A percentile compares a stretch with the other conserved stretches of the same genome.
Evolutionary conservation across 306 rosid genomes (phyloP).

Genomic region (Lathyrus tuberosus): DNA sequence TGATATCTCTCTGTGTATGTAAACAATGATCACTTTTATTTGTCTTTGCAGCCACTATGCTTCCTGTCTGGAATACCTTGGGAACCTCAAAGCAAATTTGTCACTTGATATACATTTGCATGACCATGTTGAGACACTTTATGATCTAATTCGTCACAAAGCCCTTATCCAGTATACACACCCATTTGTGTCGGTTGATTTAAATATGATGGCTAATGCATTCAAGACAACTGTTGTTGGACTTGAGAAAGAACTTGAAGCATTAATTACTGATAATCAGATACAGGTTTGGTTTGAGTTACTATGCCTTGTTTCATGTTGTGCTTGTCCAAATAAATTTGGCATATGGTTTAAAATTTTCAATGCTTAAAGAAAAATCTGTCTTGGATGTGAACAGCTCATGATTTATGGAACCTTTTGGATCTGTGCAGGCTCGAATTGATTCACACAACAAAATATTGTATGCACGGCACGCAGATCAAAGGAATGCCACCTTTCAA

Average conservation of each 20-base stretch:
- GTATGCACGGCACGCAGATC: slow-evolving; percentile 97
- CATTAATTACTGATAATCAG: slow-evolving; percentile 91
- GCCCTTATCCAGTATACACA: slow-evolving; percentile 94
- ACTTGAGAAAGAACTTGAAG: slow-evolving; percentile 96
- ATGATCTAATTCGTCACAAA: slow-evolving; percentile 93
- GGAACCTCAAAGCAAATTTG: slow-evolving; percentile 86
- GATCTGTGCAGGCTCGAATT: slow-evolving; percentile 81
- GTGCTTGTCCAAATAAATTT: neutral
- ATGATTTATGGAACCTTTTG: slow-evolving; percentile 27
- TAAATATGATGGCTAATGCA: slow-evolving; percentile 92
- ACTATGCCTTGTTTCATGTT: slow-evolving; percentile 18
- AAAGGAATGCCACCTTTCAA: slow-evolving; percentile 94
- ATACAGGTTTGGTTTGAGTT: slow-evolving; percentile 72
- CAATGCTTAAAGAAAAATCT: neutral
- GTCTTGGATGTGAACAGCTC: neutral
- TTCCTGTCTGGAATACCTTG: slow-evolving; percentile 93
- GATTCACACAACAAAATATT: slow-evolving; percentile 97
- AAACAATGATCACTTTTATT: slow-evolving; percentile 21
- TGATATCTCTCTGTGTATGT: neutral
- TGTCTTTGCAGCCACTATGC: slow-evolving; percentile 84
- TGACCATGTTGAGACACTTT: slow-evolving; percentile 91
- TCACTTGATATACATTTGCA: slow-evolving; percentile 88
- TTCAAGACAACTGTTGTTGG: slow-evolving; percentile 90
- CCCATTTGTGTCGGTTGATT: slow-evolving; percentile 94
- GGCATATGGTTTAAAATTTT: neutral